Conservation (phyloP, 1,284 basidiomycete species). For the Pyrrhoderma lamaoense region DNA sequence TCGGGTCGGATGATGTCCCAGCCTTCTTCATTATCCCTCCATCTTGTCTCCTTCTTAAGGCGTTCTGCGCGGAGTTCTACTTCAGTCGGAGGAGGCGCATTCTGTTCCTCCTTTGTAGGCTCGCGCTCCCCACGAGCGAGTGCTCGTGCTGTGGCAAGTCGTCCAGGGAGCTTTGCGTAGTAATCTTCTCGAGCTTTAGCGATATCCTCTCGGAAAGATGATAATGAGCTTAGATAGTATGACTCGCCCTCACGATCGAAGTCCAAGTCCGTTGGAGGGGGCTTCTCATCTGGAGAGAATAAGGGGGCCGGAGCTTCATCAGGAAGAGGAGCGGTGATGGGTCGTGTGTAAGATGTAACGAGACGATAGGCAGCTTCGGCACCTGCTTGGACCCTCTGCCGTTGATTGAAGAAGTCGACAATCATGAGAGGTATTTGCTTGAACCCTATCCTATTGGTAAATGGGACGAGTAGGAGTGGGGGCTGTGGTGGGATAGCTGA, state of each 20-base stretch:
- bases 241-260: conserved; percentile 65
- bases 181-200: conserved; percentile 68
- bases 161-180: conserved; percentile 66
- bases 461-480: conserved; percentile 84
- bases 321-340: conserved; percentile 42
- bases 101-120: conserved; percentile 76
- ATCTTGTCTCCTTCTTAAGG: conserved; percentile 79
- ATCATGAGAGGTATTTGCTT: conserved; percentile 86
- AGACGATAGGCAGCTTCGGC: conserved; percentile 78
- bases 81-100: conserved; percentile 80
- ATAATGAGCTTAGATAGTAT: conserved; percentile 61
- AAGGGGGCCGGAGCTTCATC: conserved; percentile 20
- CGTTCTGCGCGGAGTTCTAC: conserved; percentile 79
- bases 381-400: conserved; percentile 71
- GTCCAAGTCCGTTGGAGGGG: conserved; percentile 51
- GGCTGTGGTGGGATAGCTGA: conserved; percentile 67
- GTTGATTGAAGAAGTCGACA: conserved; percentile 88
- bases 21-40: conserved; percentile 70
- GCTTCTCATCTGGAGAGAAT: conserved; percentile 25
- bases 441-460: conserved; percentile 81
- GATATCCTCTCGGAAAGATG: conserved; percentile 52
- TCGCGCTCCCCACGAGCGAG: conserved; percentile 75
- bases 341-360: conserved; percentile 58
- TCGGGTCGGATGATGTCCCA: conserved; percentile 71
- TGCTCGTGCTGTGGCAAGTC: conserved; percentile 70